Evolutionary conservation across 1,284 basidiomycete species (phyloP), one percentile per base, ranked within the genome.

Genomic region (Acaromyces ingoldii): DNA sequence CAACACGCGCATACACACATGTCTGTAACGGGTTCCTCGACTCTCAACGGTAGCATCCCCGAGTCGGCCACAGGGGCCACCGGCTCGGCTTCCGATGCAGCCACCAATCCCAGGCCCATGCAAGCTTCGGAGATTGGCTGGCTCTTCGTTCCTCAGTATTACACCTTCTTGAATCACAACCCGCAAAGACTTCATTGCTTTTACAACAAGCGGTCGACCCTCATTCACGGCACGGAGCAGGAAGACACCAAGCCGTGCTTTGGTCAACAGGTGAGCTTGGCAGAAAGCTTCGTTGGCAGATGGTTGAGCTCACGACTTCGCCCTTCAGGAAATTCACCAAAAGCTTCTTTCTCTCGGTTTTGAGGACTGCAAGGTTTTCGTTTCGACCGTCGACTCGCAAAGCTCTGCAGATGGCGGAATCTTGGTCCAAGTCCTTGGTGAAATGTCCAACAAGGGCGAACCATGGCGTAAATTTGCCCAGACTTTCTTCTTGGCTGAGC

Each of bases 401-500:
- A 87, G 89, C 40, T 96, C 91, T 40, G 88, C 89, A 53, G 86
- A 87, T 65, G 89, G 89, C 57, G 95, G 95, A 48, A 97, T 99
- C 78, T 87, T 98, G 79, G 91, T 99, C 76, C 92, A 97, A 79
- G 95, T 97, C 76, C 91, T 98, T 68, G 95, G 95, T 65, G 93
- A 98, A 80, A 91, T 98, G 85, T 91, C 88, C 57, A 84, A 85
- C 70, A 83, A 84, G 56, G 86, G 88, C 58, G 78, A 76, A 22
- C 82, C 88, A 3, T 99, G 95, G 95, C 86, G 87, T 73, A 97
- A 97, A 80, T 99, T 99, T 74, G 91, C 91, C 21, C 95, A 98
- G 80, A 97, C 93, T 13, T 98, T 99, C 81, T 98, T 98, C 87
- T 86, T 99, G 52, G 95, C 95, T 42, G 90, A 96, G 77, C 95